Evolutionary conservation across 2,329 filamentous ascomycete species (phyloP).

Genomic region (Aspergillus nomiae): DNA sequence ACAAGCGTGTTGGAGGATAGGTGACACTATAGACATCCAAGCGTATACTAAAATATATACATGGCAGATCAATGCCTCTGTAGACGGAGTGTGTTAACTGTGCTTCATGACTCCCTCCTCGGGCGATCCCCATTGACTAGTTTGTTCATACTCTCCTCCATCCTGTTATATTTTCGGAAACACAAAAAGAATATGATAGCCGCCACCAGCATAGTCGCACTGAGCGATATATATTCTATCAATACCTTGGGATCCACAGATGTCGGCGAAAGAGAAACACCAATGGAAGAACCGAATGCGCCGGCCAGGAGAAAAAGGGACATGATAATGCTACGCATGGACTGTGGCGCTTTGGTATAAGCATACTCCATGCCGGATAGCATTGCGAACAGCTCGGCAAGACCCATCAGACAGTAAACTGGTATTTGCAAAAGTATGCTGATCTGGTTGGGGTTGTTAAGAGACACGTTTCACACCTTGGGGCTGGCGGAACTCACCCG

Average conservation of each 20-base stretch:
- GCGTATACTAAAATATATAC: not conserved
- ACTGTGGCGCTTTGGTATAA: constrained; percentile 10
- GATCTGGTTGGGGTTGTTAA: not conserved
- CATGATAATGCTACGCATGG: constrained; percentile 24
- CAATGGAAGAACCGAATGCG: constrained; percentile 13
- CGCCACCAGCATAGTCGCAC: constrained; percentile 9
- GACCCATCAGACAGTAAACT: not conserved
- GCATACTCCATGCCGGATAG: constrained; percentile 11
- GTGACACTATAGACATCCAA: not conserved
- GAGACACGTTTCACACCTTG: not conserved
- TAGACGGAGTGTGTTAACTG: not conserved
- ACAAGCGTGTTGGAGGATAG: not conserved
- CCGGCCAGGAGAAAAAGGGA: constrained; percentile 20
- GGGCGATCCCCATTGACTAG: not conserved
- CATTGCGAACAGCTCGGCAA: constrained; percentile 2
- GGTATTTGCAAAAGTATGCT: not conserved
- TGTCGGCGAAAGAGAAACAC: constrained; percentile 12
- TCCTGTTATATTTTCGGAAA: constrained; percentile 18
- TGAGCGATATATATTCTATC: not conserved
- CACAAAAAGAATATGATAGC: constrained; percentile 11
- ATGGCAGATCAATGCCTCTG: not conserved
- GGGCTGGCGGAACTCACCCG: not conserved
- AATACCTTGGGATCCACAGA: not conserved
- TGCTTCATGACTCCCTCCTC: not conserved
- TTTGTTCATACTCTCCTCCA: constrained; percentile 19